These are phyloP conservation scores for Aurantiochytrium sp. DNA, from an alignment of 108 stramenopile species.

Conservation along the genomic window DNA sequence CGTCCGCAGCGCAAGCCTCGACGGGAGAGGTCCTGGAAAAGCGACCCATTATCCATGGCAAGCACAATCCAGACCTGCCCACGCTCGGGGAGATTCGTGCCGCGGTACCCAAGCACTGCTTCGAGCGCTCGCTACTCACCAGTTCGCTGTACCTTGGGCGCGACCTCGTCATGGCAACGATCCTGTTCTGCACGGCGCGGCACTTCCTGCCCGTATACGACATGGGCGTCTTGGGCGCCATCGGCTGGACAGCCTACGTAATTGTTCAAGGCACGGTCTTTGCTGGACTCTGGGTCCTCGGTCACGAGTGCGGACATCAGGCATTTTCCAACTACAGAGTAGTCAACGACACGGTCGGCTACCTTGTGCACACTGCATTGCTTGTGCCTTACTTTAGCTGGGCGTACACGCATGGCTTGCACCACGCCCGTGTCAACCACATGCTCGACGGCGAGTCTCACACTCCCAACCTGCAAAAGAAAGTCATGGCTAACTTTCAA, in stretches of 20 bases:
- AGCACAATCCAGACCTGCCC: slow-evolving; percentile 45
- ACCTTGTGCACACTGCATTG: slow-evolving; percentile 84
- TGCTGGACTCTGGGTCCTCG: slow-evolving; percentile 97
- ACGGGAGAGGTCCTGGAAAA: no score
- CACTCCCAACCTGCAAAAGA: slow-evolving; percentile 51
- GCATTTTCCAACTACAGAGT: slow-evolving; percentile 81
- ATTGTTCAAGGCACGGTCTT: slow-evolving; percentile 91
- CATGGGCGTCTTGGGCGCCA: slow-evolving; percentile 42
- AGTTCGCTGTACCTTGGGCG: slow-evolving; percentile 69
- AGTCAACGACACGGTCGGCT: slow-evolving; percentile 89
- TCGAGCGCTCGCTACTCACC: slow-evolving; percentile 72
- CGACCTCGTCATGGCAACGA: slow-evolving; percentile 70
- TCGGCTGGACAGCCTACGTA: slow-evolving; percentile 86
- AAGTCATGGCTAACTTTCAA: slow-evolving; percentile 49
- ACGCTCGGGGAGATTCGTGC: slow-evolving; percentile 80
- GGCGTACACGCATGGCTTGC: slow-evolving; percentile 83
- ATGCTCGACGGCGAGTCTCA: slow-evolving; percentile 89
- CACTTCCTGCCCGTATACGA: slow-evolving; percentile 67
- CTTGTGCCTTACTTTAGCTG: slow-evolving; percentile 81
- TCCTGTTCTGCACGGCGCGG: slow-evolving; percentile 63
- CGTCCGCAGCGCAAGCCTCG: no score
- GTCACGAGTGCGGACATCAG: slow-evolving; percentile 97
- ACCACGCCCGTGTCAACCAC: slow-evolving; percentile 92
- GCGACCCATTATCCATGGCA: no score
- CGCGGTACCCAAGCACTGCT: slow-evolving; percentile 83